Evolutionary conservation across 306 rosid genomes (phyloP), one percentile per base, ranked within the genome.

Genomic region (Ormosia semicastrata): DNA sequence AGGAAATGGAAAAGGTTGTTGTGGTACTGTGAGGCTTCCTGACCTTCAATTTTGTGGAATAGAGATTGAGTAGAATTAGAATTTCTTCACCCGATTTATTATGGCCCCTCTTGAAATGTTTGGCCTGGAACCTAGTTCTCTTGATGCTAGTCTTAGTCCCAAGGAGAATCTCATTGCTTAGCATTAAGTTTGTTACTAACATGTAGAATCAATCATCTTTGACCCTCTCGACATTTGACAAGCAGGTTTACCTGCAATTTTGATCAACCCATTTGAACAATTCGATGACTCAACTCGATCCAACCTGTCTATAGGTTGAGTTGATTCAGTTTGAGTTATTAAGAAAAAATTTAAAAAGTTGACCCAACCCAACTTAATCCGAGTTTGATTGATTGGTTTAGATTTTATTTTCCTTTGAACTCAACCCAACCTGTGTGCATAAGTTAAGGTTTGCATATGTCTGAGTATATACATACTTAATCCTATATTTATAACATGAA

Each of bases 1-100:
- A n/a, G n/a, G n/a, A n/a, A n/a, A n/a, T n/a, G n/a, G 99, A 95
- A 87, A 95, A 93, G 89, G 99, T 93, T 58, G 99, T 93, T 24
- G 52, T 93, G 83, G 94, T 95, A 80, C 98, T 95, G 68, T 95
- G 87, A 91, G 89, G 87, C 75, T 65, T 66, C 57, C 50, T 4
- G 32, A 72, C 86, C 88, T 85, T 77, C 92, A 93, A 89, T 93
- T 94, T 94, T 92, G 98, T 79, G 91, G 92, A 86, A 33, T 85
- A 86, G 94, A 85, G 85, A 73, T 65, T 66, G 79, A 79, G 76
- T 89, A 92, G 91, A 71, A 69, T 73, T 87, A 84, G 87, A 39
- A 17, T 75, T 87, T 81, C 24, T 60, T 67, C 76, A 64, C 39
- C 71, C 68, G 60, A 81, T 85, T 84, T 57, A 82, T 84, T 79